Evolutionary conservation across 2,329 filamentous ascomycete species (phyloP).

Genomic region (Thielaviopsis punctulata): DNA sequence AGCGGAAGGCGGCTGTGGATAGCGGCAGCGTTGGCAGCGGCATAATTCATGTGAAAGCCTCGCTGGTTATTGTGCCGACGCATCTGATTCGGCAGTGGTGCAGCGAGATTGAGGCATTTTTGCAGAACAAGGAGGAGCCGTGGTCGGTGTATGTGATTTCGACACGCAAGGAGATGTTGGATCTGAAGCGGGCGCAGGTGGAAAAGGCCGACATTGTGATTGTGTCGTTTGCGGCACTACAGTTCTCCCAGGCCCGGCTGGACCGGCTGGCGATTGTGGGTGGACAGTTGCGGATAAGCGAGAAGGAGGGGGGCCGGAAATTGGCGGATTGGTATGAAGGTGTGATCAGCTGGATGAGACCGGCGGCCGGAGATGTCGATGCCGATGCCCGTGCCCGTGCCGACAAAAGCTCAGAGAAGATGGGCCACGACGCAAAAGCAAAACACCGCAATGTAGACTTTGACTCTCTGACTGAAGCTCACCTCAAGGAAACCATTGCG

Average conservation of each 20-base stretch:
- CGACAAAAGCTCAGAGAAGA: too few species aligned
- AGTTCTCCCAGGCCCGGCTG: conserved; percentile 3
- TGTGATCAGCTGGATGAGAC: conserved; percentile 5
- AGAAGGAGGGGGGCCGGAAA: conserved; percentile 12
- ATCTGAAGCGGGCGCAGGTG: conserved; percentile 13
- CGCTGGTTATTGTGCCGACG: conserved; percentile 23
- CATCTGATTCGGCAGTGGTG: conserved; percentile 26
- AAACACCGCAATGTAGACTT: too few species aligned
- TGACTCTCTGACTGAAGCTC: not conserved
- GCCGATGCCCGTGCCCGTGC: too few species aligned
- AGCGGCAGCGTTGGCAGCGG: conserved; percentile 5
- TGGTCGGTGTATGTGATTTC: conserved; percentile 17
- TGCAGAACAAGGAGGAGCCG: conserved; percentile 11
- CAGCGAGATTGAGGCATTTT: conserved; percentile 20
- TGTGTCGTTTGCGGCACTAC: conserved; percentile 15
- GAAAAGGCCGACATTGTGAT: conserved; percentile 23
- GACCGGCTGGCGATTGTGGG: conserved; percentile 10
- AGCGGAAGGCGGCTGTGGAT: conserved; percentile 5
- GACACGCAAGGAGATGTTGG: conserved; percentile 1
- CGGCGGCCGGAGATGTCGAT: not conserved
- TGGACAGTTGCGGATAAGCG: conserved; percentile 8
- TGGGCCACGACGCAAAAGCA: not conserved
- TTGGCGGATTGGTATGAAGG: conserved; percentile 9
- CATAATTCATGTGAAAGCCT: conserved; percentile 18
- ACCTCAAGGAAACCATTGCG: not conserved